Percentiles rank a stretch among this genome's conserved stretches.
Evolutionary conservation across 2,329 filamentous ascomycete genomes (phyloP).

Genomic region (Verticillium zaregamsianum): DNA sequence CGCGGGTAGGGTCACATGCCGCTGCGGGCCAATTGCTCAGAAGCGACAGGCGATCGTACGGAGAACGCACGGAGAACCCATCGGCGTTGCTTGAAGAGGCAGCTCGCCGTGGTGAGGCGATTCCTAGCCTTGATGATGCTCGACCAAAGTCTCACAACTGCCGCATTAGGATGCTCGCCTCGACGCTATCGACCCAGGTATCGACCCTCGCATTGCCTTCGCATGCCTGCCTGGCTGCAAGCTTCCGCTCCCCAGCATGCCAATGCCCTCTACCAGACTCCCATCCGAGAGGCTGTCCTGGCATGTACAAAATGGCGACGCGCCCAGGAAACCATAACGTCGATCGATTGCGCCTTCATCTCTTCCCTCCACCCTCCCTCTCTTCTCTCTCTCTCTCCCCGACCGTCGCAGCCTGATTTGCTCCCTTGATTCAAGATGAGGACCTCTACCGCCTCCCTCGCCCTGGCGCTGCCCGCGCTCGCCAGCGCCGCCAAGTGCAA

Average conservation of each 20-base stretch:
- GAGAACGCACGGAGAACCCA: not conserved
- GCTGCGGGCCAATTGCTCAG: not conserved
- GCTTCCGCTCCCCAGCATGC: not conserved
- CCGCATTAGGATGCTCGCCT: conserved; percentile 1
- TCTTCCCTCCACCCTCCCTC: not conserved
- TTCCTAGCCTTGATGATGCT: not conserved
- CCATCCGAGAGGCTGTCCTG: not conserved
- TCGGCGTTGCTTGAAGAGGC: conserved; percentile 1
- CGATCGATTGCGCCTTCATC: not conserved
- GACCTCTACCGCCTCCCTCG: conserved; percentile 17
- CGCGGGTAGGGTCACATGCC: not conserved
- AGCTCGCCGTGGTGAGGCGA: conserved; percentile 1
- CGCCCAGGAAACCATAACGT: not conserved
- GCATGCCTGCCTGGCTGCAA: not conserved
- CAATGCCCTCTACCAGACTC: not conserved
- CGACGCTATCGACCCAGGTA: not conserved
- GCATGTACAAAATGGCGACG: not conserved
- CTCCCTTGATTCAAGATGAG: conserved; percentile 8
- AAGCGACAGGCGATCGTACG: not conserved
- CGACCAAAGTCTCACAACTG: not conserved
- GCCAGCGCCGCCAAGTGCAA: conserved; percentile 21
- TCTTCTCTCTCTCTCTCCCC: not conserved
- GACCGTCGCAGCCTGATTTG: not conserved
- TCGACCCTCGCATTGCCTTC: not conserved
- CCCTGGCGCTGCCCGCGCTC: conserved; percentile 19